Base-by-base conservation (phyloP, 306 rosid genomes). In the Sechiopsis laciniata region DNA sequence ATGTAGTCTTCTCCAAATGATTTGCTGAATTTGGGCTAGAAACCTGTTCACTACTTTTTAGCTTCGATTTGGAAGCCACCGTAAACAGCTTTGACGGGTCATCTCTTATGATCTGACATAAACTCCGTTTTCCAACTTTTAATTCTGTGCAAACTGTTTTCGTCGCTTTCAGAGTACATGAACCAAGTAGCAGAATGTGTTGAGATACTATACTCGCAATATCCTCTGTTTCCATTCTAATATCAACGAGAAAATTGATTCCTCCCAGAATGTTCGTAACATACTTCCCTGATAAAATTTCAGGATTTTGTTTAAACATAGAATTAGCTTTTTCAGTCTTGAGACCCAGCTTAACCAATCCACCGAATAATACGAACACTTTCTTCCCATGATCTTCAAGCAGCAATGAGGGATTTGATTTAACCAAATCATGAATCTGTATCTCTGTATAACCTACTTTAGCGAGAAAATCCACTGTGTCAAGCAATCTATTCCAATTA, bases 331-430 rank as follows among this genome's bases (percentile, higher is more conserved):
- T 82, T 56, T 80, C 51, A 80, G 80, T 80, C 73, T 77, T 53
- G 16, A 92, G 60, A 73, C 95, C 95, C 53, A 79, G 63, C 75
- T 92, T 84, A 69, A 83, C 62, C 71, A 85, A 71, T 22, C 80
- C 76, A 22, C 83, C 87, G 48, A 89, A 77, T 76, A 89, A 58
- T n/a, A 83, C 48, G 67, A 67, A 83, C 7, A 83, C 52, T 60
- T 74, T 81, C 87, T 78, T 92, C 69, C 89, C 96, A 72, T 84
- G 84, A 78, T 83, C 89, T 78, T 89, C 86, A 62, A 92, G 79
- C 35, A 89, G 80, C 37, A 87, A 40, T 22, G 64, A 77, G 21
- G 95, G 95, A 78, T 84, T 82, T 35, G 10, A 78, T 81, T 72
- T 70, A 52, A 92, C 70, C 86, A 92, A 88, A 62, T 68, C 22